Conservation (phyloP, 2,329 filamentous ascomycete species). For the Hypoxylon sp. region DNA sequence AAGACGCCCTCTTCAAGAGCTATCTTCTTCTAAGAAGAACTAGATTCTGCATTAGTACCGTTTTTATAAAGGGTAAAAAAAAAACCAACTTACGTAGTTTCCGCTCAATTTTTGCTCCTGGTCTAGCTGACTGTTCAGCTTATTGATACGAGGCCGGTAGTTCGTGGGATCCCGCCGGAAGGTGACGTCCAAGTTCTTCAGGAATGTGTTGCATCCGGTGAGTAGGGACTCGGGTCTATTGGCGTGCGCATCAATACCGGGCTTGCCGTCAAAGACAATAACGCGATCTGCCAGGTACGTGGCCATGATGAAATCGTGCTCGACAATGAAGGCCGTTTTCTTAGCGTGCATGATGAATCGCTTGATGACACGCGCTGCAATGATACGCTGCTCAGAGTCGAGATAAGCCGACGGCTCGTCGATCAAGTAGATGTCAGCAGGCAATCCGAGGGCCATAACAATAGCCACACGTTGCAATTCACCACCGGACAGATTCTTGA, state of each 20-base stretch:
- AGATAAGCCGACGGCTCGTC: slow-evolving; percentile 98
- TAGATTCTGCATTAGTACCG: slow-evolving; percentile 52
- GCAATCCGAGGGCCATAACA: slow-evolving; percentile 93
- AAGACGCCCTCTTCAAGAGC: slow-evolving; percentile 72
- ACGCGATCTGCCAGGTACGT: slow-evolving; percentile 84
- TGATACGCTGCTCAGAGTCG: slow-evolving; percentile 98
- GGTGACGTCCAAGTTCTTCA: slow-evolving; percentile 96
- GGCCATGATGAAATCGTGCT: slow-evolving; percentile 99
- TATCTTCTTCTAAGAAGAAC: slow-evolving; percentile 94
- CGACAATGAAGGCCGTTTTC: slow-evolving; percentile 99
- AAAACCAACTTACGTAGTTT: slow-evolving; percentile 80
- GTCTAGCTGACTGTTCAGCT: slow-evolving; percentile 93
- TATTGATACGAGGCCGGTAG: slow-evolving; percentile 98
- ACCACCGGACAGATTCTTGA: slow-evolving; percentile 98
- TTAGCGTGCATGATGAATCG: slow-evolving; percentile 99
- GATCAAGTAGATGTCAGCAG: slow-evolving; percentile 98
- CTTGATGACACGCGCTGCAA: slow-evolving; percentile 97
- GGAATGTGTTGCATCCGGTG: slow-evolving; percentile 95
- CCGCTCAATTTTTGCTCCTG: slow-evolving; percentile 95
- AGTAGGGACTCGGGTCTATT: slow-evolving; percentile 92
- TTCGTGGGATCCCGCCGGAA: slow-evolving; percentile 98
- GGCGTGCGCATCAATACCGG: slow-evolving; percentile 87
- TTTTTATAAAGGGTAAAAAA: slow-evolving; percentile 27
- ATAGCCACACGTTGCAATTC: slow-evolving; percentile 99
- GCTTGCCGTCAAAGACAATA: slow-evolving; percentile 97